A percentile compares a stretch with the other conserved stretches of the same genome.
Conservation (phyloP, 108 stramenopile genomes). For the Aurantiochytrium sp. region DNA sequence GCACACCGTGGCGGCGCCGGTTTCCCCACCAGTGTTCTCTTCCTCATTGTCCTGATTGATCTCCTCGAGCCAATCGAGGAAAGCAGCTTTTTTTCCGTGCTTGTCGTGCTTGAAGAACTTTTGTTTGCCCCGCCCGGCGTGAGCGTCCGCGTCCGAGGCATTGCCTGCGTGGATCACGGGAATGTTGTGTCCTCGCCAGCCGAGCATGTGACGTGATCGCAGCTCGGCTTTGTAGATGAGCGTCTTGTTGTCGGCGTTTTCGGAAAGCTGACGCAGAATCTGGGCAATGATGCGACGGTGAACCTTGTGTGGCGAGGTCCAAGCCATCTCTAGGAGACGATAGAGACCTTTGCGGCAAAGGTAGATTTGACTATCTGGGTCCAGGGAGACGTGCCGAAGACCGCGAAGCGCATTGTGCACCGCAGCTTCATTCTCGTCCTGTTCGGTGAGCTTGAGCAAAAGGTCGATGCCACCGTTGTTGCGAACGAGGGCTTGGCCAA, state of each 20-base stretch:
- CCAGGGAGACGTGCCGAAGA: background rate
- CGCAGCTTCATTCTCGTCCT: background rate
- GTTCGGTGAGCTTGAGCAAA: background rate
- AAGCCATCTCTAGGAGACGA: background rate
- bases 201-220: background rate
- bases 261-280: background rate
- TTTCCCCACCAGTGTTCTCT: background rate
- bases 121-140: background rate
- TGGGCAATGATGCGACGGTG: background rate
- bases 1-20: background rate
- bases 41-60: background rate
- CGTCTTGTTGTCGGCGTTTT: background rate
- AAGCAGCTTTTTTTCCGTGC: background rate
- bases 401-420: background rate
- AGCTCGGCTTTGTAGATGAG: constrained; percentile 9
- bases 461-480: background rate
- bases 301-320: background rate
- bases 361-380: background rate
- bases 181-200: background rate
- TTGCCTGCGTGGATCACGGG: background rate
- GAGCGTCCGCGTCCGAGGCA: background rate
- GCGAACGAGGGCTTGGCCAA: constrained; percentile 1
- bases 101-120: background rate
- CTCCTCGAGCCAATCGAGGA: background rate
- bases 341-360: background rate